phyloP scores from a whole-genome alignment of 2,329 filamentous ascomycete species.

The Pyricularia grisea region DNA sequence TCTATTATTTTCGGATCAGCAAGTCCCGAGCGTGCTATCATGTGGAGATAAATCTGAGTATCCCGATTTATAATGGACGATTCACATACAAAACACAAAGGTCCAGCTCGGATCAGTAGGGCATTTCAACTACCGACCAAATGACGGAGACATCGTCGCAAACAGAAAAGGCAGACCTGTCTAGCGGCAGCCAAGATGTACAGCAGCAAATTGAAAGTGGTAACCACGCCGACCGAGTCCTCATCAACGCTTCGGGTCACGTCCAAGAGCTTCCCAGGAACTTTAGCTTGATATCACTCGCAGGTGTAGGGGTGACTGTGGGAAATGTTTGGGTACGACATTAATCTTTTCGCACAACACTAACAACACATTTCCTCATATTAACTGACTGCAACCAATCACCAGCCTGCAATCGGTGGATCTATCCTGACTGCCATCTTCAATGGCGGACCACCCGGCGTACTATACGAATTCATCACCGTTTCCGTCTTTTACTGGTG shows the following conservation, averaged over 20 bases:
- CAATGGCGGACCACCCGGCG: slow-evolving; percentile 53
- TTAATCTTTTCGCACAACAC: background rate
- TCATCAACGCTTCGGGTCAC: slow-evolving; percentile 2
- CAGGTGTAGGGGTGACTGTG: slow-evolving; percentile 29
- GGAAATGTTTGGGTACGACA: slow-evolving; percentile 28
- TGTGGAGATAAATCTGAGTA: background rate
- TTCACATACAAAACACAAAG: background rate
- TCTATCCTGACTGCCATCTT: slow-evolving; percentile 40
- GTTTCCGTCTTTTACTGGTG: slow-evolving; percentile 45
- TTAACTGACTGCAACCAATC: no score
- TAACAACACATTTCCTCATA: no score
- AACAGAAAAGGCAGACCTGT: background rate
- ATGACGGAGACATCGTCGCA: background rate
- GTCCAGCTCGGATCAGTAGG: no score
- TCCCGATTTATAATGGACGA: background rate
- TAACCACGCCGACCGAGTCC: background rate
- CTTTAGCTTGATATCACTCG: slow-evolving; percentile 30
- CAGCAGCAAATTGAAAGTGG: background rate
- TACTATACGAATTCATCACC: slow-evolving; percentile 43
- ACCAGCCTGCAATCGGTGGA: slow-evolving; percentile 27
- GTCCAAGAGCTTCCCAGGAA: slow-evolving; percentile 6
- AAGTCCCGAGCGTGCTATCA: background rate
- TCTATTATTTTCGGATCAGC: background rate
- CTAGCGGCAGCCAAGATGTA: background rate
- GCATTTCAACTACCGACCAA: background rate